Evolutionary conservation across 768 basidiomycete genomes (phyloP), one percentile per base, ranked within the genome.

Genomic region (Lenzites betulinus): DNA sequence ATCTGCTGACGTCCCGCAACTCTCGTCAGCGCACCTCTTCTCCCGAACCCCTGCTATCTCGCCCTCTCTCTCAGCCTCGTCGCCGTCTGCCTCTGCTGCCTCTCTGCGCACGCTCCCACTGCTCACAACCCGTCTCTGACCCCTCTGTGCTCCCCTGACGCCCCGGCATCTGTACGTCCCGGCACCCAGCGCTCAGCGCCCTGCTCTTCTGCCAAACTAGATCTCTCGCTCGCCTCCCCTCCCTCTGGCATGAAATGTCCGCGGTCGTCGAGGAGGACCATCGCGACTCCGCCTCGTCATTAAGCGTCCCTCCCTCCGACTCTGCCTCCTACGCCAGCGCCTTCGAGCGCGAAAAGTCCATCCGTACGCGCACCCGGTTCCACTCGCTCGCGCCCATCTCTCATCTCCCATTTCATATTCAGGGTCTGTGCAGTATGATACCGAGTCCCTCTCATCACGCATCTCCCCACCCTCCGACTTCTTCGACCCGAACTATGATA

Each of bases 401-500:
- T 18, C 25, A 9, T 16, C 22, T 38, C 9, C 50, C 13, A 36
- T 20, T 47, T 15, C 23, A 30, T 8, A 15, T 7, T 18, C 25
- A 51, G 43, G 42, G 7, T 47, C 50, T 39, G 30, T 60, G 25
- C 59, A 46, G 23, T 44, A 58, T 23, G 61, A 63, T 25, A 22
- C 56, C 26, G 56, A 54, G 43, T 63, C 61, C 16, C 39, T 63
- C n/a, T 47, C 51, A 12, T 54, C 56, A n/a, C 56, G 51, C 22
- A 30, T 41, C 33, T 51, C 44, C 2, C 35, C 41, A 4, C 49
- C 58, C 8, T 44, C 66, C 12, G 66, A 64, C 39, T 67, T 64
- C 55, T 67, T 66, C 33, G 70, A 71, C 50, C 70, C 70, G 1
- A 71, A 71, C 59, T 66, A 63, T 54, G 70, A 69, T 30, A 62